A percentile compares a stretch with the other conserved stretches of the same genome.
phyloP scores from a whole-genome alignment of 2,329 filamentous ascomycete species.

The Periconia sp. region DNA sequence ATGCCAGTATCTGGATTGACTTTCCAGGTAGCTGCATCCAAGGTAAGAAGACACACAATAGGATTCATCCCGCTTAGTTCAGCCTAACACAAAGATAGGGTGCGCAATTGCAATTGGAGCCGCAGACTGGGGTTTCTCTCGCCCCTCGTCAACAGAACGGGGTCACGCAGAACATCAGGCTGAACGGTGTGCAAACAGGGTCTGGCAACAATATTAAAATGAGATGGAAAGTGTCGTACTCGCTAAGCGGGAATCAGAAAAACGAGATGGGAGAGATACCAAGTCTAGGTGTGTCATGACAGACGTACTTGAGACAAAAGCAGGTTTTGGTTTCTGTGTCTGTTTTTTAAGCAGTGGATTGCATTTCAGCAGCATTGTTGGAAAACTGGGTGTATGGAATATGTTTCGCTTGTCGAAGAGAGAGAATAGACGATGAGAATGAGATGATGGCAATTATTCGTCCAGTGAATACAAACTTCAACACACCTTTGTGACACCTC shows the following conservation, averaged over 20 bases:
- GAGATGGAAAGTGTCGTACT: slow-evolving; percentile 85
- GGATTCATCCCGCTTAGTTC: background rate
- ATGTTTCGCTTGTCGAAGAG: background rate
- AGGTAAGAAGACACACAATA: slow-evolving; percentile 55
- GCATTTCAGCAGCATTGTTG: background rate
- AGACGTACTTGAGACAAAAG: background rate
- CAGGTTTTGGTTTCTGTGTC: background rate
- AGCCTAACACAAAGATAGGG: slow-evolving; percentile 55
- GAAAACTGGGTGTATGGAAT: background rate
- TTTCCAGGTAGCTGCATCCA: slow-evolving; percentile 91
- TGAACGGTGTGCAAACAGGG: slow-evolving; percentile 71
- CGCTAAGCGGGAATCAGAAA: slow-evolving; percentile 63
- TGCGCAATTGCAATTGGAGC: slow-evolving; percentile 77
- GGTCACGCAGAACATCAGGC: slow-evolving; percentile 77
- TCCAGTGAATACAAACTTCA: background rate
- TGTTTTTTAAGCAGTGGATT: background rate
- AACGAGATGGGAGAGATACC: slow-evolving; percentile 85
- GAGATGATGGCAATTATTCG: background rate
- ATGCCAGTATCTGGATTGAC: slow-evolving; percentile 77
- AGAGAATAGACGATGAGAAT: background rate
- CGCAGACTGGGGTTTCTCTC: slow-evolving; percentile 79
- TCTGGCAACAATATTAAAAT: slow-evolving; percentile 84
- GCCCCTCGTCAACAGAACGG: slow-evolving; percentile 71
- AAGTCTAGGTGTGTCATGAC: slow-evolving; percentile 71
- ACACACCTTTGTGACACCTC: background rate